Base-by-base conservation (phyloP, 371 early-diverging fungal species). In the Mucor indicus region DNA sequence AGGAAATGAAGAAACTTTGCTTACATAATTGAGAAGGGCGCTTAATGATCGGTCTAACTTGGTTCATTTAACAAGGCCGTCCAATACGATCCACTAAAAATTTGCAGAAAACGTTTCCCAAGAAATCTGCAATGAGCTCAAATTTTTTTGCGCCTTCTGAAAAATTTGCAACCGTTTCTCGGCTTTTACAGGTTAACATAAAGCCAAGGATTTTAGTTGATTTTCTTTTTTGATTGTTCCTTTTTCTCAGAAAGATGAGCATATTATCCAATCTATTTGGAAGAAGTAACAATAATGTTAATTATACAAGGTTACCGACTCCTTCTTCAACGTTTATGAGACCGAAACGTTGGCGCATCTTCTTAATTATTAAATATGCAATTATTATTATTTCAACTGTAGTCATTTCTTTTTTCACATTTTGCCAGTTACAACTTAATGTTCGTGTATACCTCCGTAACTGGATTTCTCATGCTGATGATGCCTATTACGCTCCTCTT, bases 391-490 rank as follows among this genome's bases (percentile, higher is more conserved):
- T 55, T 12, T 23, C 38, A 1, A 6, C 43, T 22, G 22, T 43
- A 12, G 54, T 69, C 0, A 35, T 67, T 11, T 35, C 55, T 2
- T 78, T 78, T 41, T 72, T 78, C 38, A 44, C 59, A 0, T 39
- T 74, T 12, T 74, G 67, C 39, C 56, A 74, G 27, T 44, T 78
- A 20, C 73, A 78, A 32, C 59, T 78, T 11, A 75, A 75, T 39
- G 48, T 75, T 13, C 64, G 79, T 40, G 60, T 78, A n/a, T 78
- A 78, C 41, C 36, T 71, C 10, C 60, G 75, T 15, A 55, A 78
- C 44, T 78, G 79, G 79, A 65, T 78, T 15, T 68, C 72, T 0
- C 75, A 78, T 47, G 60, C 72, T 0, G 75, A 75, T 35, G 65
- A 70, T 39, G 60, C 57, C 3, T 70, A 73, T 31, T 60, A 67